Evolutionary conservation across 2,329 filamentous ascomycete genomes (phyloP), one percentile per base, ranked within the genome.

Genomic region (Epichloe uncinata): DNA sequence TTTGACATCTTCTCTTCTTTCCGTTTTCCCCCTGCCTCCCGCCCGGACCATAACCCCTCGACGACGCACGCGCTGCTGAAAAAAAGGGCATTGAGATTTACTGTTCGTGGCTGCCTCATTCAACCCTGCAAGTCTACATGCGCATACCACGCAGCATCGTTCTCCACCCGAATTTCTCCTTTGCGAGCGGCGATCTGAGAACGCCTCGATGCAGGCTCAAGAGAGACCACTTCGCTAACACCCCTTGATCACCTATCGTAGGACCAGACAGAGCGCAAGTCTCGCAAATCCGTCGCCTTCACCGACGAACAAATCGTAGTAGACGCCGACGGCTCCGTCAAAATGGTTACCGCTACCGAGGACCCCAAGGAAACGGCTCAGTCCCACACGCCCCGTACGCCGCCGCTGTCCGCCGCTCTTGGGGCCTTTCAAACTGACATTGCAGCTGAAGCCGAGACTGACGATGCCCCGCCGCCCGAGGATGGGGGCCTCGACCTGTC

Each of bases 261-360:
- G 56, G 55, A 57, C 30, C 58, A 56, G 43, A 49, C 66, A 59
- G 77, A 82, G 61, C 77, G 78, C 65, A 89, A 86, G 69, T 81
- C 84, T 63, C 85, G 90, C 72, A 95, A 97, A 73, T 94, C 88
- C 44, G 91, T 97, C 63, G 84, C 89, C 57, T 97, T 97, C 69
- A 90, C 84, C 66, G 86, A 93, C 69, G 87, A 87, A 63, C 80
- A 87, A 61, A 79, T 86, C 57, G 82, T 95, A 61, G 90, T 96
- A 67, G 87, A 95, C 73, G 80, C 81, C 69, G 87, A 95, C 76
- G 91, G 91, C 61, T 81, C 84, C 65, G 81, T 96, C 65, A 87
- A 80, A 62, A 82, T 85, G 70, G 77, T 81, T 66, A 81, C 86
- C 67, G 78, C 82, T 58, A 75, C 78, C 60, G 81, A 84, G 62